Evolutionary conservation across 31 red algal genomes (phyloP), one percentile per base, ranked within the genome.

Genomic region (Endocladia muricata): DNA sequence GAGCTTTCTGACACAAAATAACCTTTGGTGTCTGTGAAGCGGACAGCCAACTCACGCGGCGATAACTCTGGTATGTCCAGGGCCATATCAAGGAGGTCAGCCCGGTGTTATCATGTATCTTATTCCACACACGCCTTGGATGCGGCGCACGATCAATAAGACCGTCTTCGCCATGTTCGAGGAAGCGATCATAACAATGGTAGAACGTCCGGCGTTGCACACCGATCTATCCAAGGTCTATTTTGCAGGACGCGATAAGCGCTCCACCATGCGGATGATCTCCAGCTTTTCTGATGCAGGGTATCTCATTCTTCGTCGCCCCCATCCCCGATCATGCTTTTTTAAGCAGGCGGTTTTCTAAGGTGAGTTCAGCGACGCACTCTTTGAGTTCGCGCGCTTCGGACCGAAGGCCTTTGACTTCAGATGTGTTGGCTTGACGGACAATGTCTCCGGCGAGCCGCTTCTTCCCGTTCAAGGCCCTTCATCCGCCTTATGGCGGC

Each of bases 241-340:
- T 51, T 51, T 51, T 9, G 44, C 44, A 51, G 44, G 44, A 9
- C 9, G 44, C 11, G 9, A 19, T 51, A 19, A 51, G 9, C 19
- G 44, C 19, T 51, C 44, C 9, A 51, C 44, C 44, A 51, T 9
- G 11, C 44, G 11, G 44, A 51, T 51, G 44, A 51, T 51, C 44
- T 51, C 44, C 9, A 51, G 44, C 44, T 51, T 51, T 19, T 51
- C 44, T 13, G 44, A 51, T 51, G 44, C 44, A 51, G 44, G 44
- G 19, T 51, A 51, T 19, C 44, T 51, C 44, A 51, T 51, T 51
- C 44, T 51, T 51, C 44, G 44, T 51, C 44, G 44, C 44, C 44
- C 44, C 44, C 44, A 51, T 51, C 44, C n/a, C 44, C 44, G 44
- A 51, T 51, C 44, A 51, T 51, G 44, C 44, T 51, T 51, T 51